Base-by-base conservation (phyloP, 139 green algal species). In the Micractinium conductrix region DNA sequence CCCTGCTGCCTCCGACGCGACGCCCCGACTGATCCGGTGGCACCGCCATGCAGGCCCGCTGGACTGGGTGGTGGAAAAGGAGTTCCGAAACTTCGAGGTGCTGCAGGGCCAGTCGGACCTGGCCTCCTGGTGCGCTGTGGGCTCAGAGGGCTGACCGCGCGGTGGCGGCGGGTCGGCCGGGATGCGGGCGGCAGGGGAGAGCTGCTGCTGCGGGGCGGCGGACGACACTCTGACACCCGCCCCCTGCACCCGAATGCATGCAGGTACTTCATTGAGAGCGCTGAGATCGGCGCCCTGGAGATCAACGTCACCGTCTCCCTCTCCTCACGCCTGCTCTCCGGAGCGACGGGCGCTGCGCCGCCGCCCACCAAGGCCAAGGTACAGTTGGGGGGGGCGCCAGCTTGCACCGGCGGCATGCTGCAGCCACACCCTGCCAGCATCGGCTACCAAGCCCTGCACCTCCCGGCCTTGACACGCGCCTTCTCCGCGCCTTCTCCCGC, bases 251-350 rank as follows among this genome's bases (percentile, higher is more conserved):
- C 38, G 38, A 38, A 24, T 48, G 16, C 40, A 38, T 10, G 37
- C 69, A 76, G 69, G 69, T 94, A 90, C 80, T 95, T 95, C 81
- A 88, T 95, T 0, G 89, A 96, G 88, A 86, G 86, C 7, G 92
- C 93, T 28, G 82, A 92, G 65, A 86, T 96, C 30, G 85, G 87
- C 19, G 87, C 88, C 60, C 81, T 96, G 40, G 79, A 84, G 44
- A 85, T 94, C 84, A 97, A 97, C 84, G 91, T 96, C 33, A 96
- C 93, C 42, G 90, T 98, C 24, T 91, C 93, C 17, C 88, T 97
- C 35, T 91, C 89, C n/a, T 94, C 88, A 28, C 90, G 90, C 71
- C 84, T 95, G 42, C 88, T 92, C 38, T 78, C 87, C 28, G 43
- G 60, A 1, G 69, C 65, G 6, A 53, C 33, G 60, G 60, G 60